Evolutionary conservation across 768 basidiomycete genomes (phyloP), one percentile per base, ranked within the genome.

Genomic region (Scleroderma citrinum): DNA sequence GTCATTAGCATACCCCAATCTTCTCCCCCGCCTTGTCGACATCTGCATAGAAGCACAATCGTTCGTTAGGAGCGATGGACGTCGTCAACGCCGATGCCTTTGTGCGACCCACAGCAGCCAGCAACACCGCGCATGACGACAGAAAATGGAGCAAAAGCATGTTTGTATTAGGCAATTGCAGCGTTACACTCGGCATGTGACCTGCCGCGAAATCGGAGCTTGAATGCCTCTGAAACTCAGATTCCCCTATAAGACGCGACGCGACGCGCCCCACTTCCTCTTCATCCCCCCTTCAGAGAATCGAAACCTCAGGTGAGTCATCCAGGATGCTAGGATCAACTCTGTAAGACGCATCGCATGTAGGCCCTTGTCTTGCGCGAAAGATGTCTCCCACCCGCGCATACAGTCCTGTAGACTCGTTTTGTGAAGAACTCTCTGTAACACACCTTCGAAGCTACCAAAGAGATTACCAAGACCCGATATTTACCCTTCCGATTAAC

Each of bases 11-110:
- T 68, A 87, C 88, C 44, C 89, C 85, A 56, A 93, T 82, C 76
- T 92, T 95, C 74, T 92, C 87, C 49, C 91, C 90, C 1, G 80
- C 82, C 74, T 94, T 95, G 74, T 99, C 96, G 19, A 95, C 94
- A 63, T 94, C 91, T 6, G 92, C 90, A 59, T 89, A 97, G 69
- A 96, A 98, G 69, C 96, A 99, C 57, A 87, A 66, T 31, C 87
- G 76, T 59, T 91, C 86, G 57, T 90, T 92, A 1, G 89, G 80
- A 14, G 77, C 69, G 53, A 92, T 82, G 19, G 81, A 67, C 3
- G 90, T 93, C 7, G 92, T 92, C 35, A 95, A 69, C 1, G 92
- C 88, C 1, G 86, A 78, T 12, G 79, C 82, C 21, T 64, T 65
- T 31, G 68, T 67, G 7, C 67, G 65, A 46, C 51, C 71, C 13